A percentile compares a stretch with the other conserved stretches of the same genome.
Evolutionary conservation across 164 flowering plant genomes (phyloP).

Genomic region (Vitis amurensis): DNA sequence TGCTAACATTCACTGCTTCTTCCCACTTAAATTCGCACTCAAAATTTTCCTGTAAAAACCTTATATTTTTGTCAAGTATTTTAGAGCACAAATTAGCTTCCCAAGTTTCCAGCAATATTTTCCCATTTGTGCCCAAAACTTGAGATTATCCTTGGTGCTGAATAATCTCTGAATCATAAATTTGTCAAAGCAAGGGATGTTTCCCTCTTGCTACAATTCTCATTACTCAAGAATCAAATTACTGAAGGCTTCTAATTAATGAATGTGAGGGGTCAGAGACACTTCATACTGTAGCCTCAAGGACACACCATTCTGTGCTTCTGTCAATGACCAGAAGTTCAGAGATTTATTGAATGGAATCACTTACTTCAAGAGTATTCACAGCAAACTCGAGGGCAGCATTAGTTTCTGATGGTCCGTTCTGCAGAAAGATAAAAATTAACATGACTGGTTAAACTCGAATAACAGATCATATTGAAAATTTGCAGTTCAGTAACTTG

Average conservation of each 20-base stretch:
- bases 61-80: too few species aligned
- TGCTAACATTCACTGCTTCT: too few species aligned
- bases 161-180: too few species aligned
- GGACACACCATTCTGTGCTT: not conserved
- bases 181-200: too few species aligned
- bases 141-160: too few species aligned
- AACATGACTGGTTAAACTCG: not conserved
- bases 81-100: too few species aligned
- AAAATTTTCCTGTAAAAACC: too few species aligned
- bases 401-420: slow-evolving; percentile 77
- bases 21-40: too few species aligned
- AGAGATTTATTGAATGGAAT: not conserved
- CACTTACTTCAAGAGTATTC: slow-evolving; percentile 65
- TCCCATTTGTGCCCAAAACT: too few species aligned
- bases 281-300: not conserved
- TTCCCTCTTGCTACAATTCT: not conserved
- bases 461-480: not conserved
- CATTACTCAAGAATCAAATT: not conserved
- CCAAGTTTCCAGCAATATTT: too few species aligned
- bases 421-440: slow-evolving; percentile 39
- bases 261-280: not conserved
- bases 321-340: not conserved
- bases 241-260: not conserved
- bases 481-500: not conserved
- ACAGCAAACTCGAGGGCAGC: slow-evolving; percentile 95